A percentile compares a stretch with the other conserved stretches of the same genome.
phyloP scores from a whole-genome alignment of 352 stramenopile genomes.

The Phytophthora boehmeriae region DNA sequence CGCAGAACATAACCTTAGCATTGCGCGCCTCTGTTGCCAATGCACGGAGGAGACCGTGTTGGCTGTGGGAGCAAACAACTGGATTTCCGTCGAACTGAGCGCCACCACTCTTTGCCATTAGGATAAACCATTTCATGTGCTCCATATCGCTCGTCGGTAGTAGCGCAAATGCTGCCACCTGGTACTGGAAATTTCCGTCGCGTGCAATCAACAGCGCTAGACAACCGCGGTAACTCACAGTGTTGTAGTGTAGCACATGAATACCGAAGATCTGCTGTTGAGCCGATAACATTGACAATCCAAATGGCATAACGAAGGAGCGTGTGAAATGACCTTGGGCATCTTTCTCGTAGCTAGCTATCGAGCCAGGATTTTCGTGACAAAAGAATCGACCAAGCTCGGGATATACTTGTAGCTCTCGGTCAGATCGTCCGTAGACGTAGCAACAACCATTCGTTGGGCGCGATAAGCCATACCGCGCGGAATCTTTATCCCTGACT shows the following conservation, averaged over 20 bases:
- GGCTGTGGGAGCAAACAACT: conserved; percentile 64
- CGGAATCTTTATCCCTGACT: conserved; percentile 70
- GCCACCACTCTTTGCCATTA: conserved; percentile 53
- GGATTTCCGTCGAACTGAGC: conserved; percentile 55
- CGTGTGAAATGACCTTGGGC: conserved; percentile 68
- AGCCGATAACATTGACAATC: conserved; percentile 48
- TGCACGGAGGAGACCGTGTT: conserved; percentile 63
- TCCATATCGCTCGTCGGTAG: conserved; percentile 69
- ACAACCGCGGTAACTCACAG: conserved; percentile 71
- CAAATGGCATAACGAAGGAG: conserved; percentile 71
- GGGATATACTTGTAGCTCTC: conserved; percentile 88
- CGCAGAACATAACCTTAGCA: conserved; percentile 77
- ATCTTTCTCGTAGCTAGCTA: conserved; percentile 66
- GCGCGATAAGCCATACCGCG: conserved; percentile 77
- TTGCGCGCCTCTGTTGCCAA: conserved; percentile 54
- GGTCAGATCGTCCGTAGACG: conserved; percentile 73
- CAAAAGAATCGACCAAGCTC: conserved; percentile 72
- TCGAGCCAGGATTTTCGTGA: conserved; percentile 75
- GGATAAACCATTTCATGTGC: conserved; percentile 80
- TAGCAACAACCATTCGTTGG: conserved; percentile 64
- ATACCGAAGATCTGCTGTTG: conserved; percentile 78
- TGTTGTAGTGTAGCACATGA: conserved; percentile 74
- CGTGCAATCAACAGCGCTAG: conserved; percentile 65
- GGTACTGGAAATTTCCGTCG: conserved; percentile 74
- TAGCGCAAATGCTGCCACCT: conserved; percentile 72